Base-by-base conservation (phyloP, 306 rosid genomes). In the Trifolium dubium region DNA sequence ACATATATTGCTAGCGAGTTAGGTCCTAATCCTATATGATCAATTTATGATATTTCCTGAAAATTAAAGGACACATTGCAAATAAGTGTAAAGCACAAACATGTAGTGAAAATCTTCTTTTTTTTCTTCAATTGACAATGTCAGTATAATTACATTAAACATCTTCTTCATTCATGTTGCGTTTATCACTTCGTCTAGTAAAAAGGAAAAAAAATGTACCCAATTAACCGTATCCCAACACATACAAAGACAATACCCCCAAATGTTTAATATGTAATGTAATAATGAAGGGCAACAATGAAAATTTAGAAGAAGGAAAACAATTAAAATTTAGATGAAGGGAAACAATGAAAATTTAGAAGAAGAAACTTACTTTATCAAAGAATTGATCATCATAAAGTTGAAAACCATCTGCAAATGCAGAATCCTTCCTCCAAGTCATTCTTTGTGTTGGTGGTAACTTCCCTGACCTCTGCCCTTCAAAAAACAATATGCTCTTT, bases 381-480 rank as follows among this genome's bases (percentile, higher is more conserved):
- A 19, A 55, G 54, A 40, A 17, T 18, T 30, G 43, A 17, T 44
- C 15, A n/a, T 54, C 67, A 28, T 62, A 69, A 73, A 78, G 17
- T 13, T 83, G 74, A 67, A 43, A 58, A 15, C 88, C 88, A 51
- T 88, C 90, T 4, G 29, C 8, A 69, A 88, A 88, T 0, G 62
- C 90, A 35, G 87, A 86, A 31, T 86, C 84, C 19, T 73, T 84
- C 78, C 88, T 84, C 90, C 88, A 86, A 40, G 56, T 69, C 75
- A 88, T 67, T 17, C 92, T 84, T 44, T 86, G 92, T 6, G 59
- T 29, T 43, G 87, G 55, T 64, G 86, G 89, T 8, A 87, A 44
- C 67, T 83, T 87, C 37, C 89, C 89, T 50, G 86, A 87, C 61
- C 89, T 85, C 46, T 83, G 86, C 17, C 89, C 91, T 79, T 85